Evolutionary conservation across 305 asterid genomes (phyloP), one percentile per base, ranked within the genome.

Genomic region (Fraxinus velutina): DNA sequence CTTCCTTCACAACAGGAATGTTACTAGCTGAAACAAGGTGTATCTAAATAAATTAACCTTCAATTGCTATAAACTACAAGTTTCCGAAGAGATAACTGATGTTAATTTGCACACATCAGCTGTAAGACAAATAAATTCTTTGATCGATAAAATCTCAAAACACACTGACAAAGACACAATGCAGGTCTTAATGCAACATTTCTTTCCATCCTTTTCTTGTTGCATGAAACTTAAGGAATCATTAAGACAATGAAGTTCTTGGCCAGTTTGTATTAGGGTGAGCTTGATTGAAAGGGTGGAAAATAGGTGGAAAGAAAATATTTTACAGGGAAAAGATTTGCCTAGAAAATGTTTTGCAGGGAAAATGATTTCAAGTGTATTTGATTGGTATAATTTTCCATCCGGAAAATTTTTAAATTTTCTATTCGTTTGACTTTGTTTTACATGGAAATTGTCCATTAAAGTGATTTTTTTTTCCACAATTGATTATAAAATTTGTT

Each of bases 1-100:
- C 96, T 86, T 92, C 94, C 85, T 93, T 93, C 74, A 93, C 90
- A 19, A 93, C 88, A 50, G 97, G 93, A 84, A 93, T 93, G 84
- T 92, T 91, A 85, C 98, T 93, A 32, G 98, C 97, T 92, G 92
- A 86, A 85, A 75, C 74, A 68, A 29, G 72, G 37, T 8, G 5
- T 12, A 9, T 27, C 37, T 68, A 24, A 68, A 21, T 60, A 57
- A 57, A 57, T 57, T 57, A 57, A 60, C 12, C 13, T 19, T 60
- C 24, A 17, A 60, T 21, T 60, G 70, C 32, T 21, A 21, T 60
- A 60, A 60, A 60, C 12, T 5, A 52, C 24, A 60, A 6, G 70
- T 60, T 21, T 21, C 30, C 24, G 32, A 21, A 21, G 70, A 60
- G 24, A 60, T 57, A 57, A 17, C 9, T 60, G 70, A 21, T 8